A percentile compares a stretch with the other conserved stretches of the same genome.
These are phyloP conservation scores for Fomitopsis pinicola DNA, from an alignment of 1,284 basidiomycete genomes.

Conservation along the genomic window DNA sequence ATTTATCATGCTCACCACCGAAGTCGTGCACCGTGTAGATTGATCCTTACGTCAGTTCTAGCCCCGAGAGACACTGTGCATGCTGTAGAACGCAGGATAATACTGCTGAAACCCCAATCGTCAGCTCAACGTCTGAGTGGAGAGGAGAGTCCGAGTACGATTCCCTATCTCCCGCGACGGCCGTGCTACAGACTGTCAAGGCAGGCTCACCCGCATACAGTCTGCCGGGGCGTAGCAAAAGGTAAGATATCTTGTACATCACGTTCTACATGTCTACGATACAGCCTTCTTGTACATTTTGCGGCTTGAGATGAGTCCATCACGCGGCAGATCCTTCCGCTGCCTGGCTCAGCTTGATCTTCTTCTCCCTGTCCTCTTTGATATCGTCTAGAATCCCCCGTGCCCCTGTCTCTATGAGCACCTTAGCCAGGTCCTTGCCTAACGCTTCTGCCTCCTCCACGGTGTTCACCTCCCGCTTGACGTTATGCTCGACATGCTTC, in stretches of 20 bases:
- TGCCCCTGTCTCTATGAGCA: constrained; percentile 67
- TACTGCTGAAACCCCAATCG: too few species aligned
- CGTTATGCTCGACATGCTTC: constrained; percentile 64
- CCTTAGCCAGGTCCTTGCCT: constrained; percentile 62
- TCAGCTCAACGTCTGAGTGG: too few species aligned
- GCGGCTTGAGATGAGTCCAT: neutral
- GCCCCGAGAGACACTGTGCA: too few species aligned
- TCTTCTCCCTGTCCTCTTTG: constrained; percentile 56
- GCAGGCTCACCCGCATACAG: too few species aligned
- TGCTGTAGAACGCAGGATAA: too few species aligned
- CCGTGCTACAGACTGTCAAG: too few species aligned
- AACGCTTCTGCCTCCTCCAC: constrained; percentile 63
- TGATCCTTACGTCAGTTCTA: neutral
- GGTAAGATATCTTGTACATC: neutral
- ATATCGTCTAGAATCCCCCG: constrained; percentile 78
- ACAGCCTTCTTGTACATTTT: neutral
- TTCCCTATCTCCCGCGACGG: too few species aligned
- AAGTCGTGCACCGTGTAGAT: neutral
- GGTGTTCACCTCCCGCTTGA: constrained; percentile 50
- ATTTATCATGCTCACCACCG: neutral
- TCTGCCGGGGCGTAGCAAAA: too few species aligned
- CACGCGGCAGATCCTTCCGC: constrained; percentile 2
- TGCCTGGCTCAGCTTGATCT: constrained; percentile 39
- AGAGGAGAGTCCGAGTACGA: too few species aligned
- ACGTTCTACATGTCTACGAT: neutral